A percentile compares a stretch with the other conserved stretches of the same genome.
Evolutionary conservation across 176 grass and related monocot species (phyloP).

Genomic region (Saccharum spontaneum): DNA sequence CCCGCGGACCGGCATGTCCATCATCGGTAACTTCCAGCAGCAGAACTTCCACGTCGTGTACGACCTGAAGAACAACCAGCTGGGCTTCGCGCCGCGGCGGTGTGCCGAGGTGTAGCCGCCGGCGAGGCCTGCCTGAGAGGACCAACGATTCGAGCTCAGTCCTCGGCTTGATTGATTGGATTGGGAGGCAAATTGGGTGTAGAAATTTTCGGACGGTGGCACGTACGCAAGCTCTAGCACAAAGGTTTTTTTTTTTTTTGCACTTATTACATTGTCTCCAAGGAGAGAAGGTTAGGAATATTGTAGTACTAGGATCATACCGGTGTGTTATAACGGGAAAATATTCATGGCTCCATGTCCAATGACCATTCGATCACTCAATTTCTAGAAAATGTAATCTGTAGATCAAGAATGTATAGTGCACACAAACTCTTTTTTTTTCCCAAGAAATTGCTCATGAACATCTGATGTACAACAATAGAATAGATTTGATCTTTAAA

Average conservation of each 20-base stretch:
- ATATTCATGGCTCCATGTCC: neutral
- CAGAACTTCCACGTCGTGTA: constrained; percentile 94
- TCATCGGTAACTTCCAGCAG: constrained; percentile 94
- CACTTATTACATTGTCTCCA: neutral
- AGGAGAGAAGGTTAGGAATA: constrained; percentile 24
- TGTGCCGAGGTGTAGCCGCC: constrained; percentile 68
- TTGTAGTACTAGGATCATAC: neutral
- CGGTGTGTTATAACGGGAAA: neutral
- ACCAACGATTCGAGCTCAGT: neutral
- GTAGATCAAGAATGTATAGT: neutral
- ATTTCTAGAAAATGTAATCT: neutral
- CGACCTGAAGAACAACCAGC: constrained; percentile 58
- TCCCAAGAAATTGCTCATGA: neutral
- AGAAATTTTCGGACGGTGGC: constrained; percentile 23
- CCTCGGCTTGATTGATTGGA: constrained; percentile 27
- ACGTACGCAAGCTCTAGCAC: neutral
- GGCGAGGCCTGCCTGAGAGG: neutral
- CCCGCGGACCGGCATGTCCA: constrained; percentile 56
- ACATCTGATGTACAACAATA: neutral
- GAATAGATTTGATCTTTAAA: neutral
- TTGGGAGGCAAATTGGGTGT: constrained; percentile 9
- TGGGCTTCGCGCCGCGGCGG: constrained; percentile 75
- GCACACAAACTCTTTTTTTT: neutral
- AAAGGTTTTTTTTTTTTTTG: neutral
- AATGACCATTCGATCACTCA: neutral